These are phyloP conservation scores for Amylostereum areolatum DNA, from an alignment of 1,284 basidiomycete genomes.

Conservation along the genomic window DNA sequence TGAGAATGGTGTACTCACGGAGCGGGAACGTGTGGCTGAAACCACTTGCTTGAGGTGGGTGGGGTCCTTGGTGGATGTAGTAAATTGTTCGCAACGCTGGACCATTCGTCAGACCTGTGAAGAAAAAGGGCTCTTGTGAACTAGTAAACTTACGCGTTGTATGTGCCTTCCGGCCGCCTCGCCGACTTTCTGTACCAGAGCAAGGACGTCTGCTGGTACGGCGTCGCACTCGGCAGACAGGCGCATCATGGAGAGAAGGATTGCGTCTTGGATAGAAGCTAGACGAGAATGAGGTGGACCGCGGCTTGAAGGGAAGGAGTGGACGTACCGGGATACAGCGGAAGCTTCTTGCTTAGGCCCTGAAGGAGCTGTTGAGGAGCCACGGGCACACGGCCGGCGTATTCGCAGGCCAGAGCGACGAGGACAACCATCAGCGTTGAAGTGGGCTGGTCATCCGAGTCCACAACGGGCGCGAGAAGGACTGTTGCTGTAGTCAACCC, in stretches of 20 bases:
- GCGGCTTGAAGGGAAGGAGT: background rate
- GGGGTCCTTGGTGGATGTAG: constrained; percentile 38
- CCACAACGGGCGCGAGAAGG: constrained; percentile 42
- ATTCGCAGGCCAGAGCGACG: constrained; percentile 58
- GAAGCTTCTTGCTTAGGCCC: constrained; percentile 43
- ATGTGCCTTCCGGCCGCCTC: constrained; percentile 46
- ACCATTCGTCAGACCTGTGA: constrained; percentile 3
- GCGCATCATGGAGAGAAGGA: constrained; percentile 62
- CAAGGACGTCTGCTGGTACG: constrained; percentile 38
- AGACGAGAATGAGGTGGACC: constrained; percentile 2
- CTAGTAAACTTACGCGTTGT: constrained; percentile 36
- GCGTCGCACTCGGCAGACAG: constrained; percentile 52
- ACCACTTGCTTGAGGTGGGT: constrained; percentile 39
- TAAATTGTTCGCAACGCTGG: constrained; percentile 66
- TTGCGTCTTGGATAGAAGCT: constrained; percentile 68
- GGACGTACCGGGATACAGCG: constrained; percentile 41
- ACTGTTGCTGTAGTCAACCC: constrained; percentile 43
- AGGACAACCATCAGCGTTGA: constrained; percentile 61
- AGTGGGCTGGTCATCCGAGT: constrained; percentile 35
- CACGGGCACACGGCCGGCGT: constrained; percentile 42
- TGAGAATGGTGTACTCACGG: constrained; percentile 31
- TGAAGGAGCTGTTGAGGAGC: constrained; percentile 44
- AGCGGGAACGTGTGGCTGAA: constrained; percentile 38
- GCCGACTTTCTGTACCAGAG: constrained; percentile 35
- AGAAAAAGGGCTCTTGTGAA: constrained; percentile 4